Evolutionary conservation across 2,329 filamentous ascomycete species (phyloP), one percentile per base, ranked within the genome.

Genomic region (Scedosporium dehoogii): DNA sequence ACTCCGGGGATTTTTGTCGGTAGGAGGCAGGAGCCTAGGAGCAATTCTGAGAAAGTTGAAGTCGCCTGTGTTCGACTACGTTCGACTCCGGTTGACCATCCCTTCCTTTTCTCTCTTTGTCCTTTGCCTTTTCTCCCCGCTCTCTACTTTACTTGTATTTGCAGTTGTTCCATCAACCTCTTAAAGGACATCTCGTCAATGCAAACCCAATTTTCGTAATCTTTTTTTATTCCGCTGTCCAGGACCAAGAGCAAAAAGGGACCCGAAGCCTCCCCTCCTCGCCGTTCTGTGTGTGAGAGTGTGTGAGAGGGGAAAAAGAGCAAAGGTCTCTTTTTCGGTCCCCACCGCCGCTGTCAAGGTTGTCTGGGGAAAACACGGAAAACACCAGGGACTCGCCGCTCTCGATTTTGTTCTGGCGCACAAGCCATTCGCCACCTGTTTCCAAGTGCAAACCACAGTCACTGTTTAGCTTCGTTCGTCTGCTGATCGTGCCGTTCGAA

Each of bases 61-160:
- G 33, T 41, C 27, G 56, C n/a, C 58, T 41, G 42, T 59, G 21
- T 27, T 59, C 18, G 23, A 25, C 58, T 16, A 21, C 44, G 12
- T 27, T 59, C 18, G 23, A 25, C 51, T 55, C 18, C 7, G 51
- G 23, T 55, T 55, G 51, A 23, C 51, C 51, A 27, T 25, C 23
- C 23, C 51, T 27, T 25, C 21, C 23, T 27, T 48, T 21, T 48
- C 44, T 48, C 44, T 25, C 23, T 25, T 53, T 53, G 23, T 53
- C 9, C 42, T 18, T 18, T 63, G 55, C 18, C 18, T 21, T 46
- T 48, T 14, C 44, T 48, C 44, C 18, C 18, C 18, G 18, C 44
- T 48, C 51, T 55, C 23, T 55, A 14, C 51, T 55, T 25, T 41
- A 53, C 38, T 23, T 57, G n/a, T 63, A 46, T 63, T 42, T 59